Evolutionary conservation across 169 alveolate species (phyloP), one percentile per base, ranked within the genome.

Genomic region (Eimeria falciformis): DNA sequence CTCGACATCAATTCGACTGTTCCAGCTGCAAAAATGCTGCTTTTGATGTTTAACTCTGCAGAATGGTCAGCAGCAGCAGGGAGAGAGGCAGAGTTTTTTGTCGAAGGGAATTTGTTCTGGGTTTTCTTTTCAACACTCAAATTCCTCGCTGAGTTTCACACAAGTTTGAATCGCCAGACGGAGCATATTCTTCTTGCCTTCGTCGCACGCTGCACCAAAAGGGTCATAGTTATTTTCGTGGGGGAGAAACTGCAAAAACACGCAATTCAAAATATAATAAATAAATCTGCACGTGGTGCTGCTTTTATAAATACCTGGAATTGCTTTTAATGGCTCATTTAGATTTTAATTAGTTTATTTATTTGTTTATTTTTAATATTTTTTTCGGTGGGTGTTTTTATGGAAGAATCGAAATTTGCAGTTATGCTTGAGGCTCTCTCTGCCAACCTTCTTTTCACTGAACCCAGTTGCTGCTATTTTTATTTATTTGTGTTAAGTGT

Each of bases 201-300:
- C 86, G 23, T 68, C 94, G 18, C 45, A 69, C 56, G 43, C 56
- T 17, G 1, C 21, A 3, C 90, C 91, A 6, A 68, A 50, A 0
- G 94, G 94, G 18, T 90, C 94, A 47, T 90, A 90, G 47, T 90
- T 71, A 12, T 33, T 33, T 33, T 66, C 90, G 53, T 89, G 56
- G 25, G 40, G 17, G 27, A 9, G 9, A 23, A 56, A 0, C 37
- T 11, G 21, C 33, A 75, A 27, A 0, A 9, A 0, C 0, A 73
- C 9, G 14, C 62, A 7, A 7, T 50, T 11, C n/a, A 73, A 45
- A 75, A 75, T 0, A 43, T 2, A 75, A 43, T 5, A 0, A 45
- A 75, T 37, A 17, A 12, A 40, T 37, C 65, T 12, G 65, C 17
- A 50, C 7, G 14, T 11, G 62, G 62, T 50, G 62, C n/a, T 7